Evolutionary conservation across 2,329 filamentous ascomycete species (phyloP).

Genomic region (Lomentospora prolificans): DNA sequence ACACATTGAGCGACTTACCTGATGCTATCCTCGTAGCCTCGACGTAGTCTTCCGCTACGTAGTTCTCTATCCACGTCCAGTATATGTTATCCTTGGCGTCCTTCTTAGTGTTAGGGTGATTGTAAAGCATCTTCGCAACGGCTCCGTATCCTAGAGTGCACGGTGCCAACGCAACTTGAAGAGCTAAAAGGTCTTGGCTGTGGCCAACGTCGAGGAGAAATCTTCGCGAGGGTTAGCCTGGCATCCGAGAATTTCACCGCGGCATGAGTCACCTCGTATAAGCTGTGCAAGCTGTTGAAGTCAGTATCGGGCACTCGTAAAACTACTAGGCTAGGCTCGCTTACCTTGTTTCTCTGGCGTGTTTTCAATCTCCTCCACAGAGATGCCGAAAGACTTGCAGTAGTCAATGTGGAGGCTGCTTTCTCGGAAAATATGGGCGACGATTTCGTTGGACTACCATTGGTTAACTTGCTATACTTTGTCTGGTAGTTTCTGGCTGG

Average conservation of each 20-base stretch:
- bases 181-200: slow-evolving; percentile 76
- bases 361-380: slow-evolving; percentile 59
- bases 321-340: background rate
- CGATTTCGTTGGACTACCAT: slow-evolving; percentile 36
- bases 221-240: slow-evolving; percentile 25
- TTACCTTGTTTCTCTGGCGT: slow-evolving; percentile 47
- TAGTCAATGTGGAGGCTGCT: slow-evolving; percentile 75
- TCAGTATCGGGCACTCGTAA: background rate
- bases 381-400: slow-evolving; percentile 71
- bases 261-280: slow-evolving; percentile 45
- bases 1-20: slow-evolving; percentile 45
- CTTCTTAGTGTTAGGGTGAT: slow-evolving; percentile 48
- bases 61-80: slow-evolving; percentile 88
- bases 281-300: slow-evolving; percentile 55
- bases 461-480: background rate
- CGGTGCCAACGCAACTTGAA: slow-evolving; percentile 76
- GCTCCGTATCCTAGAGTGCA: slow-evolving; percentile 84
- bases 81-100: slow-evolving; percentile 56
- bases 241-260: no score
- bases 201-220: slow-evolving; percentile 85
- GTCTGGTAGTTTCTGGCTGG: background rate
- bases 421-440: slow-evolving; percentile 69
- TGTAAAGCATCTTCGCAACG: slow-evolving; percentile 62
- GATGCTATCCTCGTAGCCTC: slow-evolving; percentile 60
- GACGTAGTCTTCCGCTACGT: slow-evolving; percentile 69